Evolutionary conservation across 805 yeast genomes (phyloP).

Genomic region (Candida sithepensis): DNA sequence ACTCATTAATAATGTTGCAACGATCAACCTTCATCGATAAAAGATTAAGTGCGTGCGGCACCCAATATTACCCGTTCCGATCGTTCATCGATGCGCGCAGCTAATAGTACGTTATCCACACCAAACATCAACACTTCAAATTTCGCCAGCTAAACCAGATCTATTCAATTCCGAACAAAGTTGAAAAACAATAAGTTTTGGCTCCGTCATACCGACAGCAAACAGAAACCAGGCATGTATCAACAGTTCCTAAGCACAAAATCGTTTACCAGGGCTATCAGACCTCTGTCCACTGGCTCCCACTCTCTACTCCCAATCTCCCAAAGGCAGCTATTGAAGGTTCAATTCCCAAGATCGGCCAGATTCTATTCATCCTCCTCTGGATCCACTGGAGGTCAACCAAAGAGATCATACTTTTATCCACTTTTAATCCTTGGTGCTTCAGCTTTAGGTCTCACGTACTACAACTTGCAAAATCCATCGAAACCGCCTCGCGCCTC

Average conservation of each 20-base stretch:
- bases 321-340: background rate
- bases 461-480: slow-evolving; percentile 27
- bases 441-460: slow-evolving; percentile 31
- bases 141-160: background rate
- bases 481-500: slow-evolving; percentile 32
- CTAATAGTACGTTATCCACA: background rate
- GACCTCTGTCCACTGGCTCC: background rate
- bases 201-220: background rate
- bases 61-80: background rate
- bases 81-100: background rate
- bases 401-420: slow-evolving; percentile 13
- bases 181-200: no score
- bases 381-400: background rate
- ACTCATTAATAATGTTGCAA: no score
- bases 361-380: slow-evolving; percentile 11
- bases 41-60: background rate
- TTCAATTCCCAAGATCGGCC: background rate
- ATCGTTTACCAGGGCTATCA: background rate
- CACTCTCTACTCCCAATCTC: background rate
- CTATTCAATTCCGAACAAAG: no score
- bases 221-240: background rate
- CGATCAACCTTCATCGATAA: background rate
- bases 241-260: background rate
- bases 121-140: no score
- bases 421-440: slow-evolving; percentile 28